Base-by-base conservation (phyloP, 1,284 basidiomycete genomes). In the Melanopsichium pennsylvanicum region DNA sequence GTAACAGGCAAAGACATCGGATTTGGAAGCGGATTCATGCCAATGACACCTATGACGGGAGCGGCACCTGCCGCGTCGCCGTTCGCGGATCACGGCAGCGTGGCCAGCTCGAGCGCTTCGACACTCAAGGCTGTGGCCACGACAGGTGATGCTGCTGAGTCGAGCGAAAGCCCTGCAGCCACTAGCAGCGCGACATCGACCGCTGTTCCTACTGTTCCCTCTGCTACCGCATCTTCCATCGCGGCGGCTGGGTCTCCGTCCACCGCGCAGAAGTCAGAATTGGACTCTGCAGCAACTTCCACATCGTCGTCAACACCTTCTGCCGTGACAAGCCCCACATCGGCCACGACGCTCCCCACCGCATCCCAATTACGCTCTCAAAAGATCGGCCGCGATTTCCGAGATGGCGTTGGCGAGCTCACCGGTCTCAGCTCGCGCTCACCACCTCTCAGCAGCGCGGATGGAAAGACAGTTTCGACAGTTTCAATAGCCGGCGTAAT, bases 341-440 rank as follows among this genome's bases (percentile, higher is more conserved):
- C 46, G 13, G 42, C 33, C 11, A 18, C 32, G 15, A 34, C 52
- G 18, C 47, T 50, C 12, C 44, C 45, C 3, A 50, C 50, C 2
- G 43, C 51, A 8, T 55, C 56, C 11, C 63, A 61, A 34, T 23
- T 50, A 7, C 57, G 63, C 16, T 42, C 57, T 12, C 55, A 51
- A 32, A 69, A 69, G 56, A 59, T 63, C 15, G 66, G 66, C 8
- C 55, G 60, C 12, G 56, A 69, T 29, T 69, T 69, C 25, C 55
- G 66, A 16, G 66, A 69, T 16, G 66, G 66, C 22, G 60, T 69
- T 12, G 66, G 66, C 36, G 60, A 69, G 29, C 26, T 63, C 18
- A 69, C 66, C 12, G 66, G 66, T 18, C 66, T 69, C 27, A 69
- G 66, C 44, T 69, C 66, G 26, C 66, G 66, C 25, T 69, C 60